phyloP scores from a whole-genome alignment of 2,329 filamentous ascomycete species.

The Byssothecium circinans region DNA sequence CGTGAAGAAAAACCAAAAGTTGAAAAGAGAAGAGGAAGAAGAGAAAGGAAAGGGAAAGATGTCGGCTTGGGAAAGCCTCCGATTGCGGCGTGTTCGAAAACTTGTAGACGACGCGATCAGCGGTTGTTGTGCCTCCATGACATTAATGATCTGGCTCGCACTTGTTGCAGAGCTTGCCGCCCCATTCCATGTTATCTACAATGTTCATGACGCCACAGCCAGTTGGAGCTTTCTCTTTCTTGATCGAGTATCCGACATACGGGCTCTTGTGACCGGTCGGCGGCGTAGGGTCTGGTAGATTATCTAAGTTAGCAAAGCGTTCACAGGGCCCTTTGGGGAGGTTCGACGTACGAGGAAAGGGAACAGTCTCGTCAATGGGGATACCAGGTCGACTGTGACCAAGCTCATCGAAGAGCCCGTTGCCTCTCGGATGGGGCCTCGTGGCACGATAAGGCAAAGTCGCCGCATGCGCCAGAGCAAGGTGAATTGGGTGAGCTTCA shows the following conservation, averaged over 20 bases:
- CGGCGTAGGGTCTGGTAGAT: slow-evolving; percentile 17
- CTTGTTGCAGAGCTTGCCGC: slow-evolving; percentile 18
- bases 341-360: slow-evolving; percentile 24
- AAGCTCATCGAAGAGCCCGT: slow-evolving; percentile 25
- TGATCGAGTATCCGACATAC: slow-evolving; percentile 10
- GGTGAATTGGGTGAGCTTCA: background rate
- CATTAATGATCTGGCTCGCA: slow-evolving; percentile 19
- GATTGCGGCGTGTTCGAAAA: too few relatives aligned
- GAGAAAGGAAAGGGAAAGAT: background rate
- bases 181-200: slow-evolving; percentile 16
- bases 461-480: background rate
- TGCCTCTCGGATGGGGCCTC: slow-evolving; percentile 12
- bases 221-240: background rate
- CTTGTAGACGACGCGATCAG: too few relatives aligned
- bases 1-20: background rate
- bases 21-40: background rate
- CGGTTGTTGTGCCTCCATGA: too few relatives aligned
- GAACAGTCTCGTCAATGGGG: slow-evolving; percentile 33
- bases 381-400: slow-evolving; percentile 22
- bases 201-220: slow-evolving; percentile 22
- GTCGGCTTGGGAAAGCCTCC: background rate
- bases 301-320: background rate
- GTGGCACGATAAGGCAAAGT: slow-evolving; percentile 11
- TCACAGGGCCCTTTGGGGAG: background rate
- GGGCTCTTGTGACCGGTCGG: slow-evolving; percentile 23